phyloP scores from a whole-genome alignment of 192 early-diverging fungal genomes.

The Coemansia sp. region DNA sequence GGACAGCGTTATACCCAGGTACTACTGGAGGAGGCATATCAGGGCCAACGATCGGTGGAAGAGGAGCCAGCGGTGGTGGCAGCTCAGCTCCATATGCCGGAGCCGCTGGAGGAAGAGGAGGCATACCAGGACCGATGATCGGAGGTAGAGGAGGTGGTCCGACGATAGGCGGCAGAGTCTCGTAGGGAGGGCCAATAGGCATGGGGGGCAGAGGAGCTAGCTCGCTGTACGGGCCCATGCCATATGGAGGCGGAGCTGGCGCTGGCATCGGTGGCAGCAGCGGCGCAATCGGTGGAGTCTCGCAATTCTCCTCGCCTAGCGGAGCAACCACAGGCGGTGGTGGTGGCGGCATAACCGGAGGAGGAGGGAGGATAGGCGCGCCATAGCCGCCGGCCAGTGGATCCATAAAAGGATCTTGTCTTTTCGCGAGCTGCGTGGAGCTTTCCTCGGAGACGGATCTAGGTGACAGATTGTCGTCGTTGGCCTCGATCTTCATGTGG shows the following conservation, averaged over 20 bases:
- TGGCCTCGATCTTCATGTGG: neutral
- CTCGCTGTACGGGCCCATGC: slow-evolving; percentile 23
- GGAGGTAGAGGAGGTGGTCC: slow-evolving; percentile 17
- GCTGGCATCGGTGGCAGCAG: slow-evolving; percentile 17
- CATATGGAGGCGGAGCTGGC: slow-evolving; percentile 3
- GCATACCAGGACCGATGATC: slow-evolving; percentile 12
- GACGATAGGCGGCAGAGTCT: slow-evolving; percentile 12
- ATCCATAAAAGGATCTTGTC: neutral
- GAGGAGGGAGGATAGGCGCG: slow-evolving; percentile 1
- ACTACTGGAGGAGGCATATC: slow-evolving; percentile 1
- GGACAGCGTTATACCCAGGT: slow-evolving; percentile 8
- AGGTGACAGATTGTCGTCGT: slow-evolving; percentile 9
- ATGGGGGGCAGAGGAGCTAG: slow-evolving; percentile 11
- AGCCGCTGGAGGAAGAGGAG: slow-evolving; percentile 12
- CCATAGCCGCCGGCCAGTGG: slow-evolving; percentile 6
- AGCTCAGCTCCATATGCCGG: neutral
- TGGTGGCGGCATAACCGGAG: slow-evolving; percentile 5
- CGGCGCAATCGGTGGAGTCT: slow-evolving; percentile 17
- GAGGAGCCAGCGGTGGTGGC: slow-evolving; percentile 11
- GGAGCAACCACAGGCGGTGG: slow-evolving; percentile 11
- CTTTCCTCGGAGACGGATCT: slow-evolving; percentile 23
- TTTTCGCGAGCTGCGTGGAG: neutral
- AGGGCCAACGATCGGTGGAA: neutral
- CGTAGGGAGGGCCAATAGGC: slow-evolving; percentile 8
- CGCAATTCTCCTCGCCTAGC: slow-evolving; percentile 30